Conservation (phyloP, 2,329 filamentous ascomycete genomes). For the Penicillium sp. region DNA sequence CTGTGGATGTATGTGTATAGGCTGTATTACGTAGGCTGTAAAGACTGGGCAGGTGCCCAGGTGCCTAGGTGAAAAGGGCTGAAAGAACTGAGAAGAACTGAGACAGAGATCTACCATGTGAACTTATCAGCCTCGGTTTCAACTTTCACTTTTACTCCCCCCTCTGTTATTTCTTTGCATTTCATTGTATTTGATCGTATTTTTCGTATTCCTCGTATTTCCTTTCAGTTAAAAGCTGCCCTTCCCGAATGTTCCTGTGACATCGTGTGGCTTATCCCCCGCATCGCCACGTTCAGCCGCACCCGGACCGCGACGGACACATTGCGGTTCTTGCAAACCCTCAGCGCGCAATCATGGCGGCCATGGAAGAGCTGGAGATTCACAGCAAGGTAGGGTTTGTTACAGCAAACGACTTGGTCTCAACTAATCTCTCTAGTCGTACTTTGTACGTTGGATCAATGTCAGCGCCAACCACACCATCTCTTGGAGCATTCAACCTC, state of each 20-base stretch:
- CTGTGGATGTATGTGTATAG: neutral
- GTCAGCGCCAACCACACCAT: slow-evolving; percentile 88
- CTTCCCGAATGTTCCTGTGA: neutral
- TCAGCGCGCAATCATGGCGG: slow-evolving; percentile 64
- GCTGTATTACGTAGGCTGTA: neutral
- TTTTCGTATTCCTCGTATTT: too few relatives aligned
- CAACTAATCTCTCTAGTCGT: slow-evolving; percentile 58
- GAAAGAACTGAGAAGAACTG: neutral
- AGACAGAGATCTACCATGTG: slow-evolving; percentile 21
- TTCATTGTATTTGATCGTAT: neutral
- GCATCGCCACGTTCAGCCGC: slow-evolving; percentile 23
- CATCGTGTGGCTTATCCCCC: slow-evolving; percentile 13
- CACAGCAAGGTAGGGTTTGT: slow-evolving; percentile 77
- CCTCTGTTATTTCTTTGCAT: neutral
- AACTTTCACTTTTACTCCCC: slow-evolving; percentile 6
- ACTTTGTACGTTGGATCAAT: slow-evolving; percentile 95
- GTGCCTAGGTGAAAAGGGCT: neutral
- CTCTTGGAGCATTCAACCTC: slow-evolving; percentile 95
- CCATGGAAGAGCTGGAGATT: slow-evolving; percentile 94
- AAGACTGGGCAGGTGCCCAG: too few relatives aligned
- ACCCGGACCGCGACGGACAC: slow-evolving; percentile 18
- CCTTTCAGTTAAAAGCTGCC: too few relatives aligned
- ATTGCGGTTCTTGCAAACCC: slow-evolving; percentile 3
- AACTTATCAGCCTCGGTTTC: slow-evolving; percentile 25
- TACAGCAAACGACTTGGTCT: neutral